Evolutionary conservation across 805 yeast species (phyloP), one percentile per base, ranked within the genome.

Genomic region (Metschnikowia kofuensis): DNA sequence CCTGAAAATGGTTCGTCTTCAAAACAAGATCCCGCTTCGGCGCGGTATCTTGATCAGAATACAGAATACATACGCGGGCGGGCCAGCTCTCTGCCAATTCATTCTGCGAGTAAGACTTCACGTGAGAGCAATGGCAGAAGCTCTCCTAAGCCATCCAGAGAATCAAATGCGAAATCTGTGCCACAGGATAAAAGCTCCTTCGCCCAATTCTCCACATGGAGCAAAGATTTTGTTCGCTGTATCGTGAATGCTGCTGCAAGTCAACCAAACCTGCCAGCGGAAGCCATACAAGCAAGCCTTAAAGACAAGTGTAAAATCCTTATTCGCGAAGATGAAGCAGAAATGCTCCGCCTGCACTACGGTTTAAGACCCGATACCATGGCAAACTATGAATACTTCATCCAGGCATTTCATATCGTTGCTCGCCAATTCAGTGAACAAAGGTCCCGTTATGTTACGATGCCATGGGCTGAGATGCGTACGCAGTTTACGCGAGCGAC

Each of bases 381-480:
- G 45, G 42, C 39, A 29, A 45, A 44, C 12, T 55, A 47, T 44
- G 38, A 38, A 38, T 46, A 50, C 48, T 49, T 45, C 45, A 56
- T 49, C 40, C 50, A 50, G 37, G 38, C 45, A 16, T 56, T 56
- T 41, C 51, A 42, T 35, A 48, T 45, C 44, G 53, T 51, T 42
- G 58, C 54, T 1, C 16, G 48, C 7, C 40, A 32, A n/a, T 37
- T 47, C 42, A 43, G 45, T 35, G 47, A 42, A 14, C 44, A 45
- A 37, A 35, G 42, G 34, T 14, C 34, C 6, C 42, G 32, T 6
- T 52, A 53, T 41, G 57, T 48, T 16, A 50, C 51, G 7, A 36
- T 46, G 30, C 58, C 60, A 13, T 56, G 60, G 60, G 46, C 50
- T 6, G 53, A 53, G 14, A 35, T 56, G 28, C 51, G 53, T 6